Percentiles rank a stretch among this genome's conserved stretches.
These are phyloP conservation scores for Neonectria neomacrospora DNA, from an alignment of 2,329 filamentous ascomycete genomes.

Conservation along the genomic window DNA sequence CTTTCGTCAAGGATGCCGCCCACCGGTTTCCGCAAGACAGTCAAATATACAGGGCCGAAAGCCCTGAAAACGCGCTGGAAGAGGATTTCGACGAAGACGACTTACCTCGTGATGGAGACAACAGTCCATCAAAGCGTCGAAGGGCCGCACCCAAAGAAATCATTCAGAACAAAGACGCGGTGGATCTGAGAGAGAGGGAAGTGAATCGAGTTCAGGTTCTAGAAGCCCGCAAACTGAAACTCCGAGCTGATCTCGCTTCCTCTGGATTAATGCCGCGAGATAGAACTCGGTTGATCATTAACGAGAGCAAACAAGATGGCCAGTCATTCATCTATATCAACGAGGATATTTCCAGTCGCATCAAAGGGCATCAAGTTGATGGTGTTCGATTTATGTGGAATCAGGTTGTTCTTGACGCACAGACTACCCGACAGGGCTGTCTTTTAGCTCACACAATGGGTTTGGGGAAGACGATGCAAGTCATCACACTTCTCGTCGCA, in stretches of 20 bases:
- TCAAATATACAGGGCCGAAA: slow-evolving; percentile 47
- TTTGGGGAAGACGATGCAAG: slow-evolving; percentile 91
- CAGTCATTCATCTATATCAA: slow-evolving; percentile 73
- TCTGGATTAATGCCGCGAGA: slow-evolving; percentile 57
- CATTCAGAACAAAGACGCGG: slow-evolving; percentile 52
- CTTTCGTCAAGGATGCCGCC: slow-evolving; percentile 43
- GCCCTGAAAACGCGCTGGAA: slow-evolving; percentile 22
- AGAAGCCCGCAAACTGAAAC: slow-evolving; percentile 61
- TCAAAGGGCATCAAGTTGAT: slow-evolving; percentile 83
- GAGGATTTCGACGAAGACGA: slow-evolving; percentile 35
- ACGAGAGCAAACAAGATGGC: slow-evolving; percentile 70
- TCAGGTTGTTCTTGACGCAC: slow-evolving; percentile 72
- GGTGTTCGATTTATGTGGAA: slow-evolving; percentile 93
- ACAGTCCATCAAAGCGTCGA: slow-evolving; percentile 31
- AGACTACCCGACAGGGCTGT: slow-evolving; percentile 73
- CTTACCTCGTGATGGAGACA: slow-evolving; percentile 24
- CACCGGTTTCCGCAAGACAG: slow-evolving; percentile 47
- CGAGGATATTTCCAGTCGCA: slow-evolving; percentile 68
- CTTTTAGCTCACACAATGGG: slow-evolving; percentile 92
- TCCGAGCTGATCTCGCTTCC: slow-evolving; percentile 58
- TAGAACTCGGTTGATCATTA: slow-evolving; percentile 69
- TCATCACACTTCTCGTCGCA: slow-evolving; percentile 83
- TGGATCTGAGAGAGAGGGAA: slow-evolving; percentile 66
- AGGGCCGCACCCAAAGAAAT: slow-evolving; percentile 46
- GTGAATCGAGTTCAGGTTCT: slow-evolving; percentile 64